Conservation (phyloP, 2,329 filamentous ascomycete species). For the Claviceps africana region DNA sequence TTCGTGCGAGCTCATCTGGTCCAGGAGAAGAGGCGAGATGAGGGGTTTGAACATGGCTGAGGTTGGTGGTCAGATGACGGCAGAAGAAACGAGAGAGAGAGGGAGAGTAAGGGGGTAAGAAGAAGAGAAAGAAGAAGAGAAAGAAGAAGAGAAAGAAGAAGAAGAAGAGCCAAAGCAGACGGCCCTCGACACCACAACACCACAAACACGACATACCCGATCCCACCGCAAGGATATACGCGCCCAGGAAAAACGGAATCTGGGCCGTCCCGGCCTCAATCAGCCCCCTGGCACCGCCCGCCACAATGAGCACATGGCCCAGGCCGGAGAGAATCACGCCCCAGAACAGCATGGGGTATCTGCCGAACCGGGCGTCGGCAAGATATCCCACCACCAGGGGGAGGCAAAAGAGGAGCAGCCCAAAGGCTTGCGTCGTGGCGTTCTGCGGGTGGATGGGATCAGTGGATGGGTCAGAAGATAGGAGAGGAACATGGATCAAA, state of each 20-base stretch:
- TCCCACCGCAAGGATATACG: conserved; percentile 40
- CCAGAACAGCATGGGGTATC: conserved; percentile 57
- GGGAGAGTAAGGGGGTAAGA: too few species aligned
- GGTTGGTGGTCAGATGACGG: too few species aligned
- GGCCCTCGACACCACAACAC: too few species aligned
- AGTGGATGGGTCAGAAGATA: too few species aligned
- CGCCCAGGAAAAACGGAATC: conserved; percentile 46
- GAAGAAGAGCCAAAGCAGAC: too few species aligned
- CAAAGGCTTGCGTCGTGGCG: conserved; percentile 32
- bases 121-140: too few species aligned
- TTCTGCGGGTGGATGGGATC: too few species aligned
- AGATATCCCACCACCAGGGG: conserved; percentile 42
- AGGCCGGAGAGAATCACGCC: conserved; percentile 54
- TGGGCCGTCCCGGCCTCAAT: conserved; percentile 31
- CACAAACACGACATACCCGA: conserved; percentile 39
- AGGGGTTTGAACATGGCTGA: conserved; percentile 53
- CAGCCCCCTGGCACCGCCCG: conserved; percentile 36
- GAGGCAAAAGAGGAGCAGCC: conserved; percentile 41
- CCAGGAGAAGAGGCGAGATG: conserved; percentile 52
- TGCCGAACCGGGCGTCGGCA: conserved; percentile 55
- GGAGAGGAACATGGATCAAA: too few species aligned
- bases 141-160: too few species aligned
- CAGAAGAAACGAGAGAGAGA: too few species aligned
- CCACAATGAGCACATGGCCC: conserved; percentile 54
- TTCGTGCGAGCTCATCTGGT: conserved; percentile 46